Evolutionary conservation across 352 stramenopile genomes (phyloP).

Genomic region (Globisporangium paddicum): DNA sequence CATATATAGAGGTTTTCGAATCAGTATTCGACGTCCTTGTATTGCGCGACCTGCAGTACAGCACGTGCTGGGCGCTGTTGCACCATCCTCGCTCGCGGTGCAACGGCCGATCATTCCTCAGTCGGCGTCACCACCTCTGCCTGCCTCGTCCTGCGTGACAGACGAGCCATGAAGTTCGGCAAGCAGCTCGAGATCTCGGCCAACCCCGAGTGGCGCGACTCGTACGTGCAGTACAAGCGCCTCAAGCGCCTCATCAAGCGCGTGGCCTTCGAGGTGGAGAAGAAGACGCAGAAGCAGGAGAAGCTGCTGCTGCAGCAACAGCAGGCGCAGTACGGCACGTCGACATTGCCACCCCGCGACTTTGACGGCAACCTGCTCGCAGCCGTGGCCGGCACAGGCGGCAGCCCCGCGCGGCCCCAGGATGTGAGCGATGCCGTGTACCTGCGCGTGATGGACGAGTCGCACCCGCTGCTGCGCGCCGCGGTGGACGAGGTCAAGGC

Average conservation of each 20-base stretch:
- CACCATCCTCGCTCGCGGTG: not conserved
- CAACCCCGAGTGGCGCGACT: conserved; percentile 85
- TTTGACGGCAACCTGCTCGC: not conserved
- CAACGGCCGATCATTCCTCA: not conserved
- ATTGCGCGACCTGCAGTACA: not conserved
- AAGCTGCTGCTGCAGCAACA: conserved; percentile 55
- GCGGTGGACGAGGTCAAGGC: conserved; percentile 57
- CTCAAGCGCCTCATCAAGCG: conserved; percentile 90
- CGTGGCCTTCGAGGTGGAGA: conserved; percentile 86
- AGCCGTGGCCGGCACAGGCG: not conserved
- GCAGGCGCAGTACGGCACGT: conserved; percentile 16
- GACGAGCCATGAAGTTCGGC: conserved; percentile 91
- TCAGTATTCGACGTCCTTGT: not conserved
- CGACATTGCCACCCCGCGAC: conserved; percentile 4
- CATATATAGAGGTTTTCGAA: not conserved
- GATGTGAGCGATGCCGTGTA: conserved; percentile 19
- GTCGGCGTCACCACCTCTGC: not conserved
- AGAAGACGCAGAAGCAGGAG: conserved; percentile 65
- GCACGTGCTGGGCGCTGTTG: not conserved
- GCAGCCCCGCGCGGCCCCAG: conserved; percentile 5
- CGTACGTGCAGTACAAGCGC: conserved; percentile 91
- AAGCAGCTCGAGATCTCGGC: conserved; percentile 90
- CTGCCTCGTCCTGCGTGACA: not conserved
- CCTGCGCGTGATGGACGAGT: conserved; percentile 50
- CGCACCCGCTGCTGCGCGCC: conserved; percentile 45